Evolutionary conservation across 176 grass and related monocot genomes (phyloP).

Genomic region (Metroxylon sagu): DNA sequence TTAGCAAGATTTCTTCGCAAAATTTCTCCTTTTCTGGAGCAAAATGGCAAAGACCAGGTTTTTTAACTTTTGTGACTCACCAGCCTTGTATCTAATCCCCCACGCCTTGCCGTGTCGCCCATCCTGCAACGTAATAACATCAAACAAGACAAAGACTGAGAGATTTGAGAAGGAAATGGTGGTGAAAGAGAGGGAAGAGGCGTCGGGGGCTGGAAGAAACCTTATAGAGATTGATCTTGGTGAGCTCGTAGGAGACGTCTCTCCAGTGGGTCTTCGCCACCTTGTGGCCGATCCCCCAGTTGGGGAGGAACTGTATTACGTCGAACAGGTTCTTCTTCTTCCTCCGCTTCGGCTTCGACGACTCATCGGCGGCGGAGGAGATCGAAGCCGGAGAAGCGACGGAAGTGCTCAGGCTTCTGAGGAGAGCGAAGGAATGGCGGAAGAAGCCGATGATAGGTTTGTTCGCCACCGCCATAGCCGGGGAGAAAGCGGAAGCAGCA

Average conservation of each 20-base stretch:
- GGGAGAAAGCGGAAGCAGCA: no score
- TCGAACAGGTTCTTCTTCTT: conserved; percentile 96
- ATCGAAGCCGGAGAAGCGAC: not conserved
- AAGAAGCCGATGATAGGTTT: no score
- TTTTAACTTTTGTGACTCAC: conserved; percentile 16
- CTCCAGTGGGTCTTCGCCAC: conserved; percentile 91
- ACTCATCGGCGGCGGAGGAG: conserved; percentile 3
- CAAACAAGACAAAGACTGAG: not conserved
- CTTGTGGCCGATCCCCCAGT: conserved; percentile 78
- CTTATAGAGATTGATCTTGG: conserved; percentile 99
- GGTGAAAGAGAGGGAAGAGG: not conserved
- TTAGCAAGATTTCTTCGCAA: no score
- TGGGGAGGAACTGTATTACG: conserved; percentile 76
- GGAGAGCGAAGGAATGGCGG: not conserved
- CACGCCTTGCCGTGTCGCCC: conserved; percentile 88
- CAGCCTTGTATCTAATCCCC: conserved; percentile 82
- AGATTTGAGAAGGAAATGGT: not conserved
- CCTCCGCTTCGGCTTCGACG: conserved; percentile 34
- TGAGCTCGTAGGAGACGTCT: conserved; percentile 80
- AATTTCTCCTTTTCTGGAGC: no score
- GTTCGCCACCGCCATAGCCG: no score
- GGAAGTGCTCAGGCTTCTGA: conserved; percentile 13
- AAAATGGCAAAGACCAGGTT: no score
- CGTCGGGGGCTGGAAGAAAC: not conserved
- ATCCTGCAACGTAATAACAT: conserved; percentile 28